phyloP scores from a whole-genome alignment of 192 early-diverging fungal species.

The Entomortierella chlamydospora region DNA sequence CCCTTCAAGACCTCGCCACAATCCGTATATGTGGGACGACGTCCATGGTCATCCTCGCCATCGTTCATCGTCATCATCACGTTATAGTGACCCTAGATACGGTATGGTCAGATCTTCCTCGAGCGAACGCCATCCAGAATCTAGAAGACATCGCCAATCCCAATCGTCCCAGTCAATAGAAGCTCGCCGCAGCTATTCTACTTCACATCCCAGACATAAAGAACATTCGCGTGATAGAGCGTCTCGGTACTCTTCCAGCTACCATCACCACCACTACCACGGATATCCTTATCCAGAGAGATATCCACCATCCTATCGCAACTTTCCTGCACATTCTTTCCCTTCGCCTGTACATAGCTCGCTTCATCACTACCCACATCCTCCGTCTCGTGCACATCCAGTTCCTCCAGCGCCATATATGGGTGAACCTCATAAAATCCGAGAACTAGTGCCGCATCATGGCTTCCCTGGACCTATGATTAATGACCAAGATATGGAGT shows the following conservation, averaged over 20 bases:
- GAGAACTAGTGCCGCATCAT: neutral
- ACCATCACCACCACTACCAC: neutral
- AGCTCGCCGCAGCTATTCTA: slow-evolving; percentile 8
- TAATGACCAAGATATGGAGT: slow-evolving; percentile 32
- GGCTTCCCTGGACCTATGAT: slow-evolving; percentile 18
- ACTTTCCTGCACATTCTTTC: slow-evolving; percentile 8
- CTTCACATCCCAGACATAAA: slow-evolving; percentile 2
- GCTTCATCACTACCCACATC: neutral
- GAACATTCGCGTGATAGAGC: slow-evolving; percentile 6
- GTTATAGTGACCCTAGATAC: neutral
- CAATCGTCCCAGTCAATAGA: slow-evolving; percentile 10
- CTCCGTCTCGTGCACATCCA: neutral
- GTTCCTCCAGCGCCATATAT: neutral
- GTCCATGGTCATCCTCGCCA: neutral
- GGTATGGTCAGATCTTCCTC: neutral
- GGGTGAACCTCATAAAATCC: neutral
- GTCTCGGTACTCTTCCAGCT: neutral
- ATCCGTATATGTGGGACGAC: slow-evolving; percentile 13
- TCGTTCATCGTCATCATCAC: neutral
- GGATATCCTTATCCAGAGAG: slow-evolving; percentile 10
- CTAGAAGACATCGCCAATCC: slow-evolving; percentile 7
- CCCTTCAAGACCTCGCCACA: slow-evolving; percentile 22
- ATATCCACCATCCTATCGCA: slow-evolving; percentile 4
- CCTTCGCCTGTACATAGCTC: slow-evolving; percentile 13
- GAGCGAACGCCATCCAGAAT: neutral